Percentiles rank a stretch among this genome's conserved stretches.
Evolutionary conservation across 345 rosid genomes (phyloP).

Genomic region (Dimocarpus longan): DNA sequence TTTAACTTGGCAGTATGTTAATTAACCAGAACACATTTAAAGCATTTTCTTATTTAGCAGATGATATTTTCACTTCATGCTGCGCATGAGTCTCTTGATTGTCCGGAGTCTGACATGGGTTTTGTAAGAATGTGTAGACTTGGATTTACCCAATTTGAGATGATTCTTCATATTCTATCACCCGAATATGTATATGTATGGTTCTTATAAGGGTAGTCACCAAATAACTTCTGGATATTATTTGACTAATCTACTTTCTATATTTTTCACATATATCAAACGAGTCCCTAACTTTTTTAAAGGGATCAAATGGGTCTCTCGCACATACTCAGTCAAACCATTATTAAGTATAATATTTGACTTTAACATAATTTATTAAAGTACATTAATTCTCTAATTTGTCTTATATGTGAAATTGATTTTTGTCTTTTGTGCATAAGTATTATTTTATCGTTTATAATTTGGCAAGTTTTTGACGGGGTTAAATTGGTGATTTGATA

Average conservation of each 20-base stretch:
- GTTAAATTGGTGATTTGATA: too few relatives aligned
- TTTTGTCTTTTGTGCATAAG: too few relatives aligned
- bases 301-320: background rate
- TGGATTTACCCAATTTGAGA: background rate
- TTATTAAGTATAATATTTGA: background rate
- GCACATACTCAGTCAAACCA: background rate
- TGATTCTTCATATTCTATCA: too few relatives aligned
- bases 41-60: background rate
- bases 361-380: too few relatives aligned
- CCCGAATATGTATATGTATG: background rate
- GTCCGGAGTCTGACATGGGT: background rate
- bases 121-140: background rate
- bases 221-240: background rate
- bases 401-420: too few relatives aligned
- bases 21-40: background rate
- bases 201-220: background rate
- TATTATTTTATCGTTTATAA: too few relatives aligned
- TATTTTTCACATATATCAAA: background rate
- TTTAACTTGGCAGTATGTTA: too few relatives aligned
- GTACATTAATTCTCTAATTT: background rate
- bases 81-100: background rate
- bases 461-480: too few relatives aligned
- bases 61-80: background rate
- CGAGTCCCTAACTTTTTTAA: background rate
- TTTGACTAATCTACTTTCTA: background rate